Conservation (phyloP, 2,329 filamentous ascomycete genomes). For the Colletotrichum lini region DNA sequence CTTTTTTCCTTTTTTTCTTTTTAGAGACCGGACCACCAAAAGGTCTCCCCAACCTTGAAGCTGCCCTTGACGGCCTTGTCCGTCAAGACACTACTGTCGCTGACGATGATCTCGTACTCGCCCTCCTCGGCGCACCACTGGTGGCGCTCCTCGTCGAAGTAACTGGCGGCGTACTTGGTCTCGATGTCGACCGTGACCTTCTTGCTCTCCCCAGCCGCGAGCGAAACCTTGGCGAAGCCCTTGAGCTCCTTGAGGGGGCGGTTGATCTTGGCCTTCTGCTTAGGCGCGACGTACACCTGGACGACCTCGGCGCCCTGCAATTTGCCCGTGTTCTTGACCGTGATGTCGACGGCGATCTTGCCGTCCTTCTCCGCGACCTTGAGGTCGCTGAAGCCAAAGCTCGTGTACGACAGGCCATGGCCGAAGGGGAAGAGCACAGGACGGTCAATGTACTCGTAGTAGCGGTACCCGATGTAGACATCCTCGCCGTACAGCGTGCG, state of each 20-base stretch:
- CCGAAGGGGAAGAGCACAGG: constrained; percentile 78
- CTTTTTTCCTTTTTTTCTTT: constrained; percentile 8
- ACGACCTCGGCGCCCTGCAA: constrained; percentile 62
- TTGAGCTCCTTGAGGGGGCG: constrained; percentile 69
- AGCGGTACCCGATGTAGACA: constrained; percentile 80
- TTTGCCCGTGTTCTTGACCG: constrained; percentile 69
- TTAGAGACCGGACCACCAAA: constrained; percentile 77
- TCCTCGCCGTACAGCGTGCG: constrained; percentile 80
- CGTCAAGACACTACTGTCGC: constrained; percentile 67
- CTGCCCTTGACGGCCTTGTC: constrained; percentile 62
- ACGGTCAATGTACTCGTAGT: constrained; percentile 75
- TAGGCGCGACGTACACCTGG: constrained; percentile 64
- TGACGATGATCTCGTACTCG: constrained; percentile 74
- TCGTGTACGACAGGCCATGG: constrained; percentile 80
- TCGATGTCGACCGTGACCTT: constrained; percentile 68
- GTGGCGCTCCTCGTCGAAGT: constrained; percentile 78
- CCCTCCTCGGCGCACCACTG: constrained; percentile 78
- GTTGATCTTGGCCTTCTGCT: constrained; percentile 64
- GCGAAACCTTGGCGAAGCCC: constrained; percentile 69
- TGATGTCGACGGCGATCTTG: constrained; percentile 61
- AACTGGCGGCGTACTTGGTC: constrained; percentile 77
- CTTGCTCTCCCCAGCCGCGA: constrained; percentile 73
- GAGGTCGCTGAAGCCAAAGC: constrained; percentile 67
- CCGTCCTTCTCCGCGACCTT: constrained; percentile 56
- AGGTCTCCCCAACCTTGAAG: constrained; percentile 73